Percentiles rank a stretch among this genome's conserved stretches.
Evolutionary conservation across 2,329 filamentous ascomycete genomes (phyloP).

Genomic region (Macroventuria anomochaeta): DNA sequence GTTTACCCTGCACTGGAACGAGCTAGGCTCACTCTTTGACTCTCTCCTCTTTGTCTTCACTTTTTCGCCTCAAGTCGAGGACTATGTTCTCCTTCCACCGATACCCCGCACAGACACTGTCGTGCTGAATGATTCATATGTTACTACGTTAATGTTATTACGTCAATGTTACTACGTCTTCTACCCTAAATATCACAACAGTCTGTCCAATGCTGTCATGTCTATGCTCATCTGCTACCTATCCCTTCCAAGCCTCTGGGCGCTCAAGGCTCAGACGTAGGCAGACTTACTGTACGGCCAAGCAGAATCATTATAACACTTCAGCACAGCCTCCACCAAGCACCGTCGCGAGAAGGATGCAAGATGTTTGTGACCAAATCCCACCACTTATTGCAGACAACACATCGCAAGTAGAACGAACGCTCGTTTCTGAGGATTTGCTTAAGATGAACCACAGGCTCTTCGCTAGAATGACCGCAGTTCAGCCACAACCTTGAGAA

Average conservation of each 20-base stretch:
- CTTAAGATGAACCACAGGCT: background rate
- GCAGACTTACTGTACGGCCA: background rate
- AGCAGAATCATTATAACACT: background rate
- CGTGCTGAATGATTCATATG: conserved; percentile 1
- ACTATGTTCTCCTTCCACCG: background rate
- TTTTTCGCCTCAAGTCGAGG: background rate
- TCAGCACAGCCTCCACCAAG: conserved; percentile 15
- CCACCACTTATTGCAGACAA: background rate
- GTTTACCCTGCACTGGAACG: background rate
- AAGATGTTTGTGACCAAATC: background rate
- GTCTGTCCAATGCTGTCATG: background rate
- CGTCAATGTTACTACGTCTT: background rate
- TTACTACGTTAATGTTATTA: background rate
- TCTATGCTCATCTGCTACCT: background rate
- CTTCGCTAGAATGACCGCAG: no score
- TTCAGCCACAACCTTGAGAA: background rate
- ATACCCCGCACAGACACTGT: conserved; percentile 13
- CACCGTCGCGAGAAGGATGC: background rate
- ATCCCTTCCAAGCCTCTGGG: background rate
- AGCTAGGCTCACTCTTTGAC: background rate
- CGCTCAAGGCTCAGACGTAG: conserved; percentile 5
- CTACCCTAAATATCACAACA: background rate
- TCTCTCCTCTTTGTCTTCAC: background rate
- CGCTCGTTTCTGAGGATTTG: background rate
- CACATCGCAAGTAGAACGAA: no score